phyloP scores from a whole-genome alignment of 306 rosid species.

The Cucumis hystrix region DNA sequence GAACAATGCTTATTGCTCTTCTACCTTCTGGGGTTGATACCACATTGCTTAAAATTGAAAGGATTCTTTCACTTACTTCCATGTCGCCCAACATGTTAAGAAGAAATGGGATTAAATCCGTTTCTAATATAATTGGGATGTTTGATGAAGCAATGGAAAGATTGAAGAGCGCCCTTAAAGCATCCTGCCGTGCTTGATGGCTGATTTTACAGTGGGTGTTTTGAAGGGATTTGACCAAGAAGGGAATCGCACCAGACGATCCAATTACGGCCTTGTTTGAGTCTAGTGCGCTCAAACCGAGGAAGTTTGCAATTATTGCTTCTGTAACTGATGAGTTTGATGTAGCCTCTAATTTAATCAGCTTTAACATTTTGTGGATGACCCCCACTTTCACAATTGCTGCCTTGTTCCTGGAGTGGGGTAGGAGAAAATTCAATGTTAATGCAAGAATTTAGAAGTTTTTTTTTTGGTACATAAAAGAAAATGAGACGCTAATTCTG shows the following conservation, averaged over 20 bases:
- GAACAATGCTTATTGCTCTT: slow-evolving; percentile 42
- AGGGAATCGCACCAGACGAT: slow-evolving; percentile 81
- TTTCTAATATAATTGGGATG: slow-evolving; percentile 52
- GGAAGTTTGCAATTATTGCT: slow-evolving; percentile 86
- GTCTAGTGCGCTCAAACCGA: slow-evolving; percentile 89
- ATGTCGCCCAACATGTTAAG: slow-evolving; percentile 56
- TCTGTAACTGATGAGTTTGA: slow-evolving; percentile 50
- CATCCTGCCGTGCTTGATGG: slow-evolving; percentile 72
- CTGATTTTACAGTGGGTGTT: slow-evolving; percentile 19
- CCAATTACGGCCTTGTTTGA: slow-evolving; percentile 78
- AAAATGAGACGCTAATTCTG: no score
- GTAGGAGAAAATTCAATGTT: neutral
- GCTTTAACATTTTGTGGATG: slow-evolving; percentile 82
- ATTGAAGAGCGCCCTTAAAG: slow-evolving; percentile 78
- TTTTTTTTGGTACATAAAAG: neutral
- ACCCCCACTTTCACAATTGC: slow-evolving; percentile 86
- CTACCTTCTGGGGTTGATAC: slow-evolving; percentile 75
- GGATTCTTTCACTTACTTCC: slow-evolving; percentile 76
- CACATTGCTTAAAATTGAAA: slow-evolving; percentile 61
- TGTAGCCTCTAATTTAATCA: slow-evolving; percentile 36
- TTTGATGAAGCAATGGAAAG: slow-evolving; percentile 58
- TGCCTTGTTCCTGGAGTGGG: slow-evolving; percentile 59
- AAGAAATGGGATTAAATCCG: slow-evolving; percentile 46
- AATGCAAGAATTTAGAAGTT: neutral
- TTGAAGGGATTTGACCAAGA: slow-evolving; percentile 50